Evolutionary conservation across 345 rosid genomes (phyloP).

Genomic region (Rubroshorea leprosula): DNA sequence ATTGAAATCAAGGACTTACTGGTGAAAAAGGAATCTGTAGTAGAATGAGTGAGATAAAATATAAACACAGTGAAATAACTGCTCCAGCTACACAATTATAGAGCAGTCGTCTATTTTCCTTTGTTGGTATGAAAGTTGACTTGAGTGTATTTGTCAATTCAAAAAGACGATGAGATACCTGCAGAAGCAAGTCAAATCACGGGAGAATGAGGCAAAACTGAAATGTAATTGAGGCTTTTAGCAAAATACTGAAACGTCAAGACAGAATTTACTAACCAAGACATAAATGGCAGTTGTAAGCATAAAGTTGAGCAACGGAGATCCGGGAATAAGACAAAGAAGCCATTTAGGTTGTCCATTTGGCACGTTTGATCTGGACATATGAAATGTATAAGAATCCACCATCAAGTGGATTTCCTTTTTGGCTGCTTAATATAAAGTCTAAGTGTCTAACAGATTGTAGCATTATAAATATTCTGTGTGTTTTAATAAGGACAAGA

Average conservation of each 20-base stretch:
- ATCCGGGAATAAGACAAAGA: conserved; percentile 77
- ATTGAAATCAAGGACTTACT: conserved; percentile 37
- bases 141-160: conserved; percentile 74
- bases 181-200: conserved; percentile 21
- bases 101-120: conserved; percentile 59
- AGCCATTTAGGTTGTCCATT: conserved; percentile 99
- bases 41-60: conserved; percentile 57
- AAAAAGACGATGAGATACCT: conserved; percentile 83
- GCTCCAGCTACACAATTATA: conserved; percentile 59
- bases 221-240: conserved; percentile 4
- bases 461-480: too few relatives aligned
- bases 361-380: conserved; percentile 69
- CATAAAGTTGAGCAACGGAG: conserved; percentile 92
- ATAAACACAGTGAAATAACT: conserved; percentile 50
- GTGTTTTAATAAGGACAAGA: too few relatives aligned
- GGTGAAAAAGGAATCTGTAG: conserved; percentile 66
- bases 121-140: conserved; percentile 65
- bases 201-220: conserved; percentile 2
- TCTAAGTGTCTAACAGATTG: too few relatives aligned
- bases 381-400: conserved; percentile 1
- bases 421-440: too few relatives aligned
- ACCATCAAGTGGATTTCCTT: neutral
- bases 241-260: neutral
- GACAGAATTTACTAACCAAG: conserved; percentile 44
- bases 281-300: conserved; percentile 83